Evolutionary conservation across 495 filamentous ascomycete species (phyloP).

Genomic region (Aspergillus kassunensis): DNA sequence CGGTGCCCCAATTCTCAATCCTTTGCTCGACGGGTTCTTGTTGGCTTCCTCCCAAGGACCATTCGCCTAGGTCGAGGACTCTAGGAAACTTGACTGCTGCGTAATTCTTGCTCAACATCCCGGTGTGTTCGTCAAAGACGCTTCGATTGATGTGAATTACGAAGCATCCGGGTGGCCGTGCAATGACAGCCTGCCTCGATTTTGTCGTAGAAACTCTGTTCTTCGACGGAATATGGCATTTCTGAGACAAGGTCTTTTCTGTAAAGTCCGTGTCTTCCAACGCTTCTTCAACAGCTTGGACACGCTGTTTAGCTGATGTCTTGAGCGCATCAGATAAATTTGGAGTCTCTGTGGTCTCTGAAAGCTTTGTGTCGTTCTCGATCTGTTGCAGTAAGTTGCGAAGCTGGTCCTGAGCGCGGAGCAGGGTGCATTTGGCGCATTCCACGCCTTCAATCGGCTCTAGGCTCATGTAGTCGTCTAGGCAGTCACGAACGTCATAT

Average conservation of each 20-base stretch:
- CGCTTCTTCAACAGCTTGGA: slow-evolving; percentile 61
- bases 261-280: slow-evolving; percentile 76
- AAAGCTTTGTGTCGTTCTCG: slow-evolving; percentile 23
- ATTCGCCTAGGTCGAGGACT: slow-evolving; percentile 66
- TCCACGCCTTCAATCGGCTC: slow-evolving; percentile 85
- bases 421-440: slow-evolving; percentile 84
- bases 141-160: slow-evolving; percentile 89
- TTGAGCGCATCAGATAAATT: slow-evolving; percentile 29
- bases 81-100: slow-evolving; percentile 72
- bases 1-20: slow-evolving; percentile 61
- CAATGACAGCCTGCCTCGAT: slow-evolving; percentile 82
- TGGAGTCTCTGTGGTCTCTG: slow-evolving; percentile 19
- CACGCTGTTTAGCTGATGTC: slow-evolving; percentile 40
- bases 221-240: slow-evolving; percentile 69
- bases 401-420: slow-evolving; percentile 50
- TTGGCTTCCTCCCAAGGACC: slow-evolving; percentile 62
- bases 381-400: slow-evolving; percentile 38
- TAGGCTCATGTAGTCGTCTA: slow-evolving; percentile 79
- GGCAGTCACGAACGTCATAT: slow-evolving; percentile 68
- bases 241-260: slow-evolving; percentile 66
- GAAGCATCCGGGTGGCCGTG: slow-evolving; percentile 71
- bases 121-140: slow-evolving; percentile 78
- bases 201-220: slow-evolving; percentile 70
- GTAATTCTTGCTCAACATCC: slow-evolving; percentile 75
- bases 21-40: slow-evolving; percentile 26